A percentile compares a stretch with the other conserved stretches of the same genome.
phyloP scores from a whole-genome alignment of 225 moss, liverwort and hornwort species.

The Marchantia polymorpha region DNA sequence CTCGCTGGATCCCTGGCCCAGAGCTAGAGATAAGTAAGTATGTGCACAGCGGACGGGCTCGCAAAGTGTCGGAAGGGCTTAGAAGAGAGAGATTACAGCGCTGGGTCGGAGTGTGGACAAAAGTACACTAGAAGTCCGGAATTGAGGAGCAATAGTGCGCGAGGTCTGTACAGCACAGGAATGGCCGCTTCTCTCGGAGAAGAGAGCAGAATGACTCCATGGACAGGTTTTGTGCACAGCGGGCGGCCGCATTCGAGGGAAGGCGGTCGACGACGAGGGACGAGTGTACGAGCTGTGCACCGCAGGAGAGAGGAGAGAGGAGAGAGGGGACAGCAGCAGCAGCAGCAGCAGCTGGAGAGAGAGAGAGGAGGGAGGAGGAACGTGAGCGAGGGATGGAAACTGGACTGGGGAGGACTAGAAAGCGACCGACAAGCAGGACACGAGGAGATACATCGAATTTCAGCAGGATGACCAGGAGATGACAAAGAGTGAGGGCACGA shows the following conservation, averaged over 20 bases:
- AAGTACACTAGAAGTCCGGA: not conserved
- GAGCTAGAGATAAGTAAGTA: too few relatives aligned
- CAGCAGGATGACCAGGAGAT: constrained; percentile 5
- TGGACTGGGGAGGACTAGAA: not conserved
- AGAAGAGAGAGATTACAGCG: constrained; percentile 21
- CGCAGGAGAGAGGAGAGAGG: not conserved
- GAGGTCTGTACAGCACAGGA: not conserved
- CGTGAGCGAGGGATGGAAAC: not conserved
- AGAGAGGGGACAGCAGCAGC: not conserved
- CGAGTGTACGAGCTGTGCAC: not conserved
- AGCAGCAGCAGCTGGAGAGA: not conserved
- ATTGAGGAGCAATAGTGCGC: not conserved
- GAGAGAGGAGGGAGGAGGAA: not conserved
- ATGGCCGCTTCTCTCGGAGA: constrained; percentile 4
- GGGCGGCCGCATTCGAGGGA: not conserved
- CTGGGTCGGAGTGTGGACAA: not conserved
- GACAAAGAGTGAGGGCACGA: constrained; percentile 5
- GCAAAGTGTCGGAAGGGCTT: not conserved
- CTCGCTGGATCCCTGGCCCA: too few relatives aligned
- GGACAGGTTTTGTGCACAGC: too few relatives aligned
- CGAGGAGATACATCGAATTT: not conserved
- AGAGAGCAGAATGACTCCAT: not conserved
- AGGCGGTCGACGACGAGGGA: too few relatives aligned
- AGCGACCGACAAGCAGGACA: constrained; percentile 13
- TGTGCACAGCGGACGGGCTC: too few relatives aligned